Base-by-base conservation (phyloP, 2,329 filamentous ascomycete species). In the Penicillium aurantiogriseum region DNA sequence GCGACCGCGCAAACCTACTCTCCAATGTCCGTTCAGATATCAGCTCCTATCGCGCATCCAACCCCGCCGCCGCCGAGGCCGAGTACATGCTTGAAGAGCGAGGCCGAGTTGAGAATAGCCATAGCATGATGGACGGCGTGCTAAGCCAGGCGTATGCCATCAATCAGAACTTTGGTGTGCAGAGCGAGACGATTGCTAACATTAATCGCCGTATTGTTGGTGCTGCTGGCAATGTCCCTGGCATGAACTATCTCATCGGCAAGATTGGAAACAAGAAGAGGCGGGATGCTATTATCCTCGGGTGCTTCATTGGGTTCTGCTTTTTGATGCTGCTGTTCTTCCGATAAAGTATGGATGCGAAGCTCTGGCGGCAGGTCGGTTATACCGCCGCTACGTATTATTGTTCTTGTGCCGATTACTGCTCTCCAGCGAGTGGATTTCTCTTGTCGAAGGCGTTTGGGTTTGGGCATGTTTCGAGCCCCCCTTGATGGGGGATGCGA, bases 1-100 rank as follows among this genome's bases (percentile, higher is more conserved):
- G 94, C 69, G 88, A 95, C 75, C 88, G 92, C 63, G 89, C 90
- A 56, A 96, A 97, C 75, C 86, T 99, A 33, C 86, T 99, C 55
- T 89, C 88, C 52, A 94, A 91, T 70, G 92, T 99, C 48, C 90
- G 91, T 62, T 89, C 89, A 68, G 94, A 99, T 74, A 97, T 97
- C 74, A 85, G 91, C 74, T 87, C 91, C 54, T 97, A 96, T 79
- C 90, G 89, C 54, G 85, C 88, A 49, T 86, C 85, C 56, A 94
- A 96, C 72, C 90, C 91, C 9, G 89, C 85, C 66, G 86, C 87
- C 3, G 89, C 88, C 54, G 94, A 97, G 78, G 91, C 91, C 46
- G 93, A 99, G 60, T 99, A 97, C 80, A 97, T 99, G 92, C 83
- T 99, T 29, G 89, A 90, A 67, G 94, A 99, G 82, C 85, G 94